Evolutionary conservation across 345 rosid species (phyloP).

Genomic region (Trapa incisa): DNA sequence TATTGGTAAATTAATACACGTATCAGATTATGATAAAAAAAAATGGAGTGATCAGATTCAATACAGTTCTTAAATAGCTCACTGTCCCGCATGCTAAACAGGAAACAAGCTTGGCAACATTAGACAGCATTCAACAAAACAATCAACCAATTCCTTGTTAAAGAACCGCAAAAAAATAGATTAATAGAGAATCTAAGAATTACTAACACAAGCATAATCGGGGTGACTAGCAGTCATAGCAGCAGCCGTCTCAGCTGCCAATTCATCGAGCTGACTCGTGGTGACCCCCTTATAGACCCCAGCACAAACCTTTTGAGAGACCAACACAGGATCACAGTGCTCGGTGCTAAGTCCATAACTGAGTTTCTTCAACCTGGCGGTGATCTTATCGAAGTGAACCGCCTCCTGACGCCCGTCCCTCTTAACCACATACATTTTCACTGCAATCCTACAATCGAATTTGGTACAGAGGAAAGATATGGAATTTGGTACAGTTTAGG

Average conservation of each 20-base stretch:
- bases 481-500: not conserved
- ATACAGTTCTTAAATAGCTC: not conserved
- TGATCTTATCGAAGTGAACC: constrained; percentile 94
- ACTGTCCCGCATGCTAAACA: not conserved
- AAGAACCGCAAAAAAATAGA: not conserved
- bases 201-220: constrained; percentile 81
- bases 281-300: constrained; percentile 98
- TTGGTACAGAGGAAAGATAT: not conserved
- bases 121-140: not conserved
- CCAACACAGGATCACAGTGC: constrained; percentile 95
- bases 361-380: constrained; percentile 86
- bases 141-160: too few relatives aligned
- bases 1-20: too few relatives aligned
- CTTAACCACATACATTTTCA: constrained; percentile 84
- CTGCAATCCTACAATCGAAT: constrained; percentile 6
- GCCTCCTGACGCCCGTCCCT: constrained; percentile 82
- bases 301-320: constrained; percentile 94
- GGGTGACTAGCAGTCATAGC: constrained; percentile 94
- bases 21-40: too few relatives aligned
- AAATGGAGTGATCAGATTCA: too few relatives aligned
- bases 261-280: constrained; percentile 90
- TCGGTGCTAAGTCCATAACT: constrained; percentile 84
- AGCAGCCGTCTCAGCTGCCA: constrained; percentile 97
- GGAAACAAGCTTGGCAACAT: not conserved
- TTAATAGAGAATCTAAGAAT: not conserved